A percentile compares a stretch with the other conserved stretches of the same genome.
Evolutionary conservation across 306 rosid species (phyloP).

Genomic region (Dryas alaskensis): DNA sequence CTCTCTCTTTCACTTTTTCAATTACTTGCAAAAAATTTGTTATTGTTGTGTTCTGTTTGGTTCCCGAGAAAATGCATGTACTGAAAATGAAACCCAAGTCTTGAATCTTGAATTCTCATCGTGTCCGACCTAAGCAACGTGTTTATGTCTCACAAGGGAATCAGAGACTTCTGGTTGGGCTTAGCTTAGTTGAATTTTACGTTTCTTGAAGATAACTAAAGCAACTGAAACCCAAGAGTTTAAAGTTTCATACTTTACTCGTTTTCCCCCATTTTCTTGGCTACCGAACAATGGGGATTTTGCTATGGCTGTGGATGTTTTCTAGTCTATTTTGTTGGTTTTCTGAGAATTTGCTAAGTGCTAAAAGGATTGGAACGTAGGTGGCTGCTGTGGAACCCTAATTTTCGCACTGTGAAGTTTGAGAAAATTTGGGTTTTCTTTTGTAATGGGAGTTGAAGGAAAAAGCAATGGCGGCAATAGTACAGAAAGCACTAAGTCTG

Average conservation of each 20-base stretch:
- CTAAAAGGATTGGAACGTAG: constrained; percentile 17
- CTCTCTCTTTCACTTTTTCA: not conserved
- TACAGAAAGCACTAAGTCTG: constrained; percentile 27
- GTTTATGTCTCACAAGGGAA: not conserved
- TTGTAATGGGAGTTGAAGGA: constrained; percentile 54
- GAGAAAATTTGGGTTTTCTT: constrained; percentile 29
- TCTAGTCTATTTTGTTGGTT: constrained; percentile 17
- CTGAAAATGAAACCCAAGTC: not conserved
- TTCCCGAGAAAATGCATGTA: constrained; percentile 26
- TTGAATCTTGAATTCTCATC: not conserved
- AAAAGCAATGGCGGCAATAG: constrained; percentile 36
- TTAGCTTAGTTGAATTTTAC: constrained; percentile 18
- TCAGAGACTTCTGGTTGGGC: not conserved
- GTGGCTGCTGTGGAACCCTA: constrained; percentile 58
- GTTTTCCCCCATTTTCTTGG: constrained; percentile 13
- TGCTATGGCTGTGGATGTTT: constrained; percentile 14
- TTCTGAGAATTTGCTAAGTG: constrained; percentile 24
- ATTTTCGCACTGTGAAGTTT: constrained; percentile 31
- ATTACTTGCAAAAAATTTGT: not conserved
- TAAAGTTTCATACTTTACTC: constrained; percentile 3
- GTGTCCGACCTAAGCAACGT: not conserved
- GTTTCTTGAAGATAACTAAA: not conserved
- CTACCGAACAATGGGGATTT: constrained; percentile 16
- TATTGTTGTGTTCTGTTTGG: constrained; percentile 19
- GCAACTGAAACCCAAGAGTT: not conserved